Evolutionary conservation across 2,329 filamentous ascomycete species (phyloP), one percentile per base, ranked within the genome.

Genomic region (Fusarium sp.): DNA sequence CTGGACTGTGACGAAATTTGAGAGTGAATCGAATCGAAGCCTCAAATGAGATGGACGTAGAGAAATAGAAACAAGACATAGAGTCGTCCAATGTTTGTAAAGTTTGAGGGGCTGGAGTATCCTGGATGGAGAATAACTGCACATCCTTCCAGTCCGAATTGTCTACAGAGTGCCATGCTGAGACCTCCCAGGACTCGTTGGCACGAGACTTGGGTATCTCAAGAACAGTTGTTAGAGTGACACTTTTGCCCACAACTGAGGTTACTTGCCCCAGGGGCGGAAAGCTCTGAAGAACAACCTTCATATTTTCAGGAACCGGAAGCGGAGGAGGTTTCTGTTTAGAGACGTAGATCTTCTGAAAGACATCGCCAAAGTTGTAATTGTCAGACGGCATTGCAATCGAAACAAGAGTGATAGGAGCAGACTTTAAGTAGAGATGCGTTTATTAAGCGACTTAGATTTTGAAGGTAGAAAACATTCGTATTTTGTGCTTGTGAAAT

Each of bases 251-350:
- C 27, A 83, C 79, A 22, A 92, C 76, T 51, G 88, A 84, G 3
- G 93, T 94, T 25, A 92, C 86, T 77, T 95, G 92, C 3, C 91
- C 93, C 54, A 97, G 80, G 2, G 93, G 89, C 15, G 95, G 95
- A 75, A 89, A 90, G 64, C 84, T 85, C 24, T 83, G 82, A 20
- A 87, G 71, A 15, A 76, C 73, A 38, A 79, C 76, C 9, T 78
- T 79, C 80, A 83, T 84, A 3, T 64, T 68, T 55, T 78, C 73
- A 43, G 73, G 7, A 47, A 77, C 59, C 30, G 67, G 55, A 27
- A 65, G 59, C 27, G 77, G 77, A 42, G 76, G 64, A 34, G 74
- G 69, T 56, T 80, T 83, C 62, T 82, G 81, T 59, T 80, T 79
- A 27, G 81, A 78, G 42, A 82, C 74, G 53, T 79, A 78, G 45